These are phyloP conservation scores for Didymella pinodella DNA, from an alignment of 2,329 filamentous ascomycete species.

Conservation along the genomic window DNA sequence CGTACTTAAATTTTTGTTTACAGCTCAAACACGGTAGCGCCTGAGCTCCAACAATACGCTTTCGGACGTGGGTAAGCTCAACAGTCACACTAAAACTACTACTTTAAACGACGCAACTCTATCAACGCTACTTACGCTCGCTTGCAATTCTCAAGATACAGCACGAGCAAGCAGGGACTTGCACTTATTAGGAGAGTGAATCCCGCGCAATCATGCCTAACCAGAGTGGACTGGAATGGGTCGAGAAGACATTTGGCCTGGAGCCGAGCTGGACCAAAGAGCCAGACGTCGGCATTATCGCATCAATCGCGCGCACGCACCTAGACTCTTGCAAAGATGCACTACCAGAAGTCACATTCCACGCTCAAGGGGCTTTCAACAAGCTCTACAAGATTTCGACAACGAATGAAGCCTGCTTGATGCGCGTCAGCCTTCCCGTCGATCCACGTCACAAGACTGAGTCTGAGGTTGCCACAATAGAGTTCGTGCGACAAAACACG, in stretches of 20 bases:
- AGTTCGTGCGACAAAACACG: slow-evolving; percentile 15
- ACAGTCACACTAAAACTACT: too few relatives aligned
- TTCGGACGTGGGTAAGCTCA: too few relatives aligned
- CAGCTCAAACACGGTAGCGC: too few relatives aligned
- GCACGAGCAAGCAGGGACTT: too few relatives aligned
- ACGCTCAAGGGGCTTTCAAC: slow-evolving; percentile 10
- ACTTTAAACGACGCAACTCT: too few relatives aligned
- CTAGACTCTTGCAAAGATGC: too few relatives aligned
- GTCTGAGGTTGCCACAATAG: slow-evolving; percentile 33
- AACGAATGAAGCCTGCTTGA: slow-evolving; percentile 30
- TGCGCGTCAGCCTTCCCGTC: slow-evolving; percentile 34
- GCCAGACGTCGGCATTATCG: not conserved
- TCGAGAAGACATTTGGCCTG: not conserved
- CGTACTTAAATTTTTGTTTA: too few relatives aligned
- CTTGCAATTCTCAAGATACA: too few relatives aligned
- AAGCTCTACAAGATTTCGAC: slow-evolving; percentile 23
- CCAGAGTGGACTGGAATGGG: not conserved
- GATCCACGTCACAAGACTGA: slow-evolving; percentile 29
- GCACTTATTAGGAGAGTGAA: too few relatives aligned
- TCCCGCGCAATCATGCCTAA: not conserved
- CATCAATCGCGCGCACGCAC: not conserved
- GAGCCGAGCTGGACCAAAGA: not conserved
- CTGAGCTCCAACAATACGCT: too few relatives aligned
- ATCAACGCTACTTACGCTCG: too few relatives aligned
- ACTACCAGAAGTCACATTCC: too few relatives aligned